A percentile compares a stretch with the other conserved stretches of the same genome.
These are phyloP conservation scores for Oenanthe sinensis DNA, from an alignment of 129 eudicot genomes.

Conservation along the genomic window DNA sequence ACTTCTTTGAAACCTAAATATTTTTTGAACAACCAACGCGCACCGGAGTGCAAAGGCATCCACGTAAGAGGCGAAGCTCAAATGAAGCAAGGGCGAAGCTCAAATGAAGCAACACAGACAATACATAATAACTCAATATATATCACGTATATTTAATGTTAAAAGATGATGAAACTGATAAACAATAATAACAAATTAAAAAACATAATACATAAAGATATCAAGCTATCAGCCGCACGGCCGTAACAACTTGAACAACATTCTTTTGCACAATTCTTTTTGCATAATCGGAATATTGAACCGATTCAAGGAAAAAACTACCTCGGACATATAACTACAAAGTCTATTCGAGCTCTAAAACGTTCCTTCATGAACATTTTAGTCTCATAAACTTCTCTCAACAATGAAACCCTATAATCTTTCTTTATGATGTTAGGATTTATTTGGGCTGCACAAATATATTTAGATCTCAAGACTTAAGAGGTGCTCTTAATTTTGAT, in stretches of 20 bases:
- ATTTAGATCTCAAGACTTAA: not conserved
- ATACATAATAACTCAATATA: too few relatives aligned
- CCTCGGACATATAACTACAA: not conserved
- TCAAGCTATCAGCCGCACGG: not conserved
- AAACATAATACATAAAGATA: not conserved
- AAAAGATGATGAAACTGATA: not conserved
- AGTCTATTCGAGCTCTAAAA: not conserved
- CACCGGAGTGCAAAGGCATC: not conserved
- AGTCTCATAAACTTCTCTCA: not conserved
- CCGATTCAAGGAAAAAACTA: not conserved
- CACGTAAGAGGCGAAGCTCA: too few relatives aligned
- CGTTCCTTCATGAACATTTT: too few relatives aligned
- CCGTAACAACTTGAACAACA: not conserved
- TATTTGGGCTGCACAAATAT: not conserved
- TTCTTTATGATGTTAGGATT: not conserved
- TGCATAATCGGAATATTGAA: not conserved
- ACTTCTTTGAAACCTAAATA: too few relatives aligned
- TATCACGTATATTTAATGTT: not conserved
- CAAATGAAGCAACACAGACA: too few relatives aligned
- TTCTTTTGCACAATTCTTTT: not conserved
- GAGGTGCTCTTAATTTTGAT: not conserved
- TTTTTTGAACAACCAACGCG: too few relatives aligned
- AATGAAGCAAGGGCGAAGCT: too few relatives aligned
- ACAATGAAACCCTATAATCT: not conserved
- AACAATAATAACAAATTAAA: too few relatives aligned